Conservation (phyloP, 2,329 filamentous ascomycete species). For the Sclerotinia spermophila region DNA sequence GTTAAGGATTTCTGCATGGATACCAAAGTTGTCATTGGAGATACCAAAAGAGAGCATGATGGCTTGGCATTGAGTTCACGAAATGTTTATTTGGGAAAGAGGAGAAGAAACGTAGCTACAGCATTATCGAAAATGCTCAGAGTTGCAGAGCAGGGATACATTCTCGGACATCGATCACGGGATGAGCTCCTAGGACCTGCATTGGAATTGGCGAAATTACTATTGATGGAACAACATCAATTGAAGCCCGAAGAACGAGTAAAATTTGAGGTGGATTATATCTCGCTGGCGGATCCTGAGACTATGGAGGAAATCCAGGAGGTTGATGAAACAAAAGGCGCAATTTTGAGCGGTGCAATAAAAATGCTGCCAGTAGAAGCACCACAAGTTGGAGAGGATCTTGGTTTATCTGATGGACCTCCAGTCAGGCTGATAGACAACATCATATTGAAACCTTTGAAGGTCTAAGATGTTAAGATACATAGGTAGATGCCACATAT, state of each 20-base stretch:
- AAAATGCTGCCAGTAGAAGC: conserved; percentile 82
- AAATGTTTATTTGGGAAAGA: conserved; percentile 84
- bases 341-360: conserved; percentile 83
- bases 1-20: conserved; percentile 83
- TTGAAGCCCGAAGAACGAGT: conserved; percentile 59
- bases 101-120: conserved; percentile 67
- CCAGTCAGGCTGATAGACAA: conserved; percentile 91
- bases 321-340: conserved; percentile 68
- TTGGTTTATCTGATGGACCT: conserved; percentile 69
- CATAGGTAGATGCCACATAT: neutral
- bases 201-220: conserved; percentile 52
- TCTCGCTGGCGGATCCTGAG: conserved; percentile 83
- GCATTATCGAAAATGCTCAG: conserved; percentile 68
- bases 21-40: conserved; percentile 67
- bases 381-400: conserved; percentile 65
- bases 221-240: conserved; percentile 58
- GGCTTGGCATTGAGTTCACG: conserved; percentile 88
- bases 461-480: conserved; percentile 19
- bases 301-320: conserved; percentile 73
- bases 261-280: conserved; percentile 81
- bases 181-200: conserved; percentile 71
- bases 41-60: conserved; percentile 72
- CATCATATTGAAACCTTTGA: conserved; percentile 60
- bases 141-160: conserved; percentile 67
- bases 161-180: conserved; percentile 49